A percentile compares a stretch with the other conserved stretches of the same genome.
These are phyloP conservation scores for Plasmodium adleri DNA, from an alignment of 169 alveolate species.

Conservation along the genomic window DNA sequence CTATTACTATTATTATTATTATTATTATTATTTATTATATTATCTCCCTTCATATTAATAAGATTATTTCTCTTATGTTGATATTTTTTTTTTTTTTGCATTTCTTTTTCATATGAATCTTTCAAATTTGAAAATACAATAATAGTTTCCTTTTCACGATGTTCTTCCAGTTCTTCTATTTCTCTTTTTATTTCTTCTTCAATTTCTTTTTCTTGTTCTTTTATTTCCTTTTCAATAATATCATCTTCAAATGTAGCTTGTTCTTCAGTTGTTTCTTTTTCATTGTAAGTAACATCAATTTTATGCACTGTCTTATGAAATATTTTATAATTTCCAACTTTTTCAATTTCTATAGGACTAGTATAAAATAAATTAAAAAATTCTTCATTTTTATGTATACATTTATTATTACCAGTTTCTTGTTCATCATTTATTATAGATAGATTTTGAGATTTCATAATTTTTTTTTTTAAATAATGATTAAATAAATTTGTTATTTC, in stretches of 20 bases:
- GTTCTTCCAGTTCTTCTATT: not conserved
- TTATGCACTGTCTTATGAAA: slow-evolving; percentile 22
- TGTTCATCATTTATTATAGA: slow-evolving; percentile 24
- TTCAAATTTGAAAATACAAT: too few species aligned
- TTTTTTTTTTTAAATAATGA: slow-evolving; percentile 54
- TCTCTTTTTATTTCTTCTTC: not conserved
- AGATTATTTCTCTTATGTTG: too few species aligned
- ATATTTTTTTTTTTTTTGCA: too few species aligned
- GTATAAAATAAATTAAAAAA: slow-evolving; percentile 27
- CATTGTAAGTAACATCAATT: not conserved
- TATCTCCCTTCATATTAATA: too few species aligned
- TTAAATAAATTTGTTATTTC: slow-evolving; percentile 19
- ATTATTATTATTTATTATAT: not conserved
- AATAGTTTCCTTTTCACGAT: not conserved
- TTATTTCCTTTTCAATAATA: not conserved
- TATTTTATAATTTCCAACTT: slow-evolving; percentile 35
- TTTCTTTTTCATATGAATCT: too few species aligned
- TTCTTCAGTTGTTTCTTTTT: not conserved
- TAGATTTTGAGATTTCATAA: slow-evolving; percentile 24
- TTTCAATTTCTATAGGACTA: slow-evolving; percentile 54
- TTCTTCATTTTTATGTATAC: slow-evolving; percentile 13
- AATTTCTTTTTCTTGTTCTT: not conserved
- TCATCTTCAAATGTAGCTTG: not conserved
- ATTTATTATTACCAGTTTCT: slow-evolving; percentile 4
- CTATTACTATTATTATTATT: not conserved